Conservation (phyloP, 2,329 filamentous ascomycete genomes). For the Clarireedia hainanense region DNA sequence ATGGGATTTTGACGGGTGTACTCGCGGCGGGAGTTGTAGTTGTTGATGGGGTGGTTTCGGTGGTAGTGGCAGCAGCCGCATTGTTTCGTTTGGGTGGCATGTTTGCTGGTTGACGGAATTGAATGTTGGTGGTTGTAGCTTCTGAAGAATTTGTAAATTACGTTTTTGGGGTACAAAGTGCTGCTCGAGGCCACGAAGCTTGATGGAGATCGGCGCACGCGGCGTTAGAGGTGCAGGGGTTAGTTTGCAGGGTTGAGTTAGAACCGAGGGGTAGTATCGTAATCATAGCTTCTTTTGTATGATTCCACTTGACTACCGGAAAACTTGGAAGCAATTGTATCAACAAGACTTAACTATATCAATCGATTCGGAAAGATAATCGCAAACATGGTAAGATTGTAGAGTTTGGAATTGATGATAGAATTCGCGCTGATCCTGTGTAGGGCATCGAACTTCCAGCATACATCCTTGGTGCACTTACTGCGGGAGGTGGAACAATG, state of each 20-base stretch:
- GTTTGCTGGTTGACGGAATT: conserved; percentile 9
- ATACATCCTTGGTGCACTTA: conserved; percentile 71
- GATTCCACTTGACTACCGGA: too few species aligned
- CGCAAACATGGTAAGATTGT: conserved; percentile 21
- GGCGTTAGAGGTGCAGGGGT: conserved; percentile 3
- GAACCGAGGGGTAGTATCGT: conserved; percentile 5
- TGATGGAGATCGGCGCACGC: conserved; percentile 6
- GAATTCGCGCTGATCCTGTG: conserved; percentile 3
- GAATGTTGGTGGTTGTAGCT: conserved; percentile 2
- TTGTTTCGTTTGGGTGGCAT: conserved; percentile 45
- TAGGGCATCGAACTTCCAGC: conserved; percentile 52
- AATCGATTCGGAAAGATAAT: background rate
- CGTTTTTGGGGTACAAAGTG: background rate
- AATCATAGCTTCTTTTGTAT: background rate
- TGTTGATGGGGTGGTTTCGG: conserved; percentile 10
- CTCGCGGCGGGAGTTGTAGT: conserved; percentile 23
- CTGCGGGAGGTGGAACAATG: conserved; percentile 77
- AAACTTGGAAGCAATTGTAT: too few species aligned
- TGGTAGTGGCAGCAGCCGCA: conserved; percentile 21
- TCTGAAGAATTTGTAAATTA: background rate
- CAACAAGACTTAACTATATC: background rate
- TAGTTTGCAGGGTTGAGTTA: background rate
- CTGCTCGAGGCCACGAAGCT: conserved; percentile 11
- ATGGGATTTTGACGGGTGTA: conserved; percentile 19
- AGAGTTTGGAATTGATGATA: background rate